These are phyloP conservation scores for Globisporangium recalcitrans DNA, from an alignment of 352 stramenopile genomes.

Conservation along the genomic window DNA sequence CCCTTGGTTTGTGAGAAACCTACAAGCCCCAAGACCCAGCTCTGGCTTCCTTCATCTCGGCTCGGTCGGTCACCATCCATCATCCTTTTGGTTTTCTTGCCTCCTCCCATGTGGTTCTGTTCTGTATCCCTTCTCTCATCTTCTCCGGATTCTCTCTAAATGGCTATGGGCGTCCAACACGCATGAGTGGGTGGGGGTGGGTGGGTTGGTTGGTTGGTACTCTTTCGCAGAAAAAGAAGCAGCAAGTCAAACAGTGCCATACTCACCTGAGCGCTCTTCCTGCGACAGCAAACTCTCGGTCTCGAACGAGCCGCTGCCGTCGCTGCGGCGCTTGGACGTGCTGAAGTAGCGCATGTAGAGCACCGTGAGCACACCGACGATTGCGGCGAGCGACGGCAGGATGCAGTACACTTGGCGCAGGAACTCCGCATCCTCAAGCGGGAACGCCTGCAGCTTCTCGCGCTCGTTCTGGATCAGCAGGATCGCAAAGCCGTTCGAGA, in stretches of 20 bases:
- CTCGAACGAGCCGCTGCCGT: conserved; percentile 20
- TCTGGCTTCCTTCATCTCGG: too few species aligned
- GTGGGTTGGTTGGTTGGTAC: not conserved
- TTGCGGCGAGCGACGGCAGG: conserved; percentile 50
- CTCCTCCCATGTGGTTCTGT: not conserved
- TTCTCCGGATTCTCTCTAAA: not conserved
- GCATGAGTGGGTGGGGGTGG: not conserved
- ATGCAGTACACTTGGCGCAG: conserved; percentile 73
- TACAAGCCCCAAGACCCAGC: too few species aligned
- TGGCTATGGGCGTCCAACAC: not conserved
- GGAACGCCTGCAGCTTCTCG: conserved; percentile 55
- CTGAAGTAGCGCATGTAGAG: conserved; percentile 75
- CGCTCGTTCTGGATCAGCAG: conserved; percentile 80
- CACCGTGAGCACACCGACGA: conserved; percentile 56
- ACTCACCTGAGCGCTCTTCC: conserved; percentile 19
- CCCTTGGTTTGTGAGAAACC: too few species aligned
- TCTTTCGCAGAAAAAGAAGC: not conserved
- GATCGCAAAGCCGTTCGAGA: conserved; percentile 79
- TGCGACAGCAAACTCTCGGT: conserved; percentile 26
- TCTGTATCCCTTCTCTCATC: not conserved
- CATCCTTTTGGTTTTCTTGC: not conserved
- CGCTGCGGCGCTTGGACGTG: conserved; percentile 23
- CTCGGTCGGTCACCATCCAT: not conserved
- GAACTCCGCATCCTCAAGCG: conserved; percentile 57
- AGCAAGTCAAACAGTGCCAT: conserved; percentile 14